Base-by-base conservation (phyloP, 108 stramenopile genomes). In the Schizochytrium sp. region DNA sequence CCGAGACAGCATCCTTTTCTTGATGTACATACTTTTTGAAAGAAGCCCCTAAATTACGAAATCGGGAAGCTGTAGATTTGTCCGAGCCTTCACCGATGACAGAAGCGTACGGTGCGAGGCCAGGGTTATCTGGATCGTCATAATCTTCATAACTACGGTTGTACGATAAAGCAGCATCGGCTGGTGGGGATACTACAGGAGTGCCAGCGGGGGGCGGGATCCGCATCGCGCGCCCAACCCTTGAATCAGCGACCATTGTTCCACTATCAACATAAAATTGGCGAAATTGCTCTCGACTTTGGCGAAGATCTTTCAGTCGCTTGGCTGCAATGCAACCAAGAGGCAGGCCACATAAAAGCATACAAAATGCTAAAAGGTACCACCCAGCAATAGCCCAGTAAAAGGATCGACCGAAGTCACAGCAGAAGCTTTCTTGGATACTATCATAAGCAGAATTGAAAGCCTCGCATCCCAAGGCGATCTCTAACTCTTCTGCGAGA, bases 321-420 rank as follows among this genome's bases (percentile, higher is more conserved):
- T 13, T 55, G 10, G 76, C 76, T 38, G 76, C 76, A 7, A 46
- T 19, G 76, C 76, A 83, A 38, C 76, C 76, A 17, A 83, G 17
- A n/a, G 76, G 76, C 15, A 83, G 47, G 50, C 76, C 76, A 17
- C 19, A 2, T 13, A 83, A 40, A 10, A 83, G 76, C 76, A 83
- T 83, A n/a, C 50, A 55, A 55, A 83, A 83, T n/a, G 76, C 76
- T 8, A 83, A 10, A 47, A 83, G 28, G 53, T 83, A 83, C 76
- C 76, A 83, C n/a, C 50, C 47, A 12, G 76, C 76, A 42, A 83
- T n/a, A 38, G 76, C 49, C 76, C 76, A 83, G 47, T 83, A 83
- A 50, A 83, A 55, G 12, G 76, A 47, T 42, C 55, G 76, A 2
- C 50, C 47, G 40, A 83, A 83, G 0, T 83, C 76, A 53, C 76